Evolutionary conservation across 495 filamentous ascomycete species (phyloP), one percentile per base, ranked within the genome.

Genomic region (Xylaria nigripes): DNA sequence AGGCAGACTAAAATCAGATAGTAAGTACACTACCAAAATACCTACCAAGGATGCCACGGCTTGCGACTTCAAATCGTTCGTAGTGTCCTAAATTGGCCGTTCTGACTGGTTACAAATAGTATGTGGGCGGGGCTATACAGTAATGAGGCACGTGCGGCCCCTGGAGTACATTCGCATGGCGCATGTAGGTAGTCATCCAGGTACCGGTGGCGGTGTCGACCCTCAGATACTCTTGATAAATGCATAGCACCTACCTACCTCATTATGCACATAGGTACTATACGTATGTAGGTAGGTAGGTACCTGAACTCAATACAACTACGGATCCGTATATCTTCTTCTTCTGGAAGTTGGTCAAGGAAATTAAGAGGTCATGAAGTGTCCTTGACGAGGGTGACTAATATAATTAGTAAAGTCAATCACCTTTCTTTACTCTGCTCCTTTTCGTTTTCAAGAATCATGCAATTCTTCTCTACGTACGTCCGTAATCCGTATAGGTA

Each of bases 21-120:
- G 45, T n/a, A n/a, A n/a, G n/a, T n/a, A n/a, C n/a, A n/a, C n/a
- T n/a, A 55, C 42, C 48, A 36, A 36, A 36, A 36, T 47, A 47
- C 16, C 16, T 18, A 34, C 13, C 13, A 27, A 22, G 2, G 18
- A 29, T 32, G 32, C 27, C 29, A 34, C 18, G 19, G 19, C n/a
- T 34, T n/a, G 21, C 27, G 25, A 48, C 51, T 32, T 44, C 15
- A 48, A 15, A 27, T 36, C 44, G 44, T 22, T 30, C 23, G 34
- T 27, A 47, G 51, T 43, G 44, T 12, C 10, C 45, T 45, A 24
- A 54, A 54, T 54, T 54, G 51, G 42, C 6, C 16, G 24, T 30
- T 48, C 41, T 54, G 44, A 54, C 34, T 54, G 51, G 51, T 24
- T 48, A 45, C 23, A 24, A 34, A 18, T 19, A 15, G 18, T 32